Evolutionary conservation across 2,329 filamentous ascomycete species (phyloP).

Genomic region (Calonectria hawksworthii): DNA sequence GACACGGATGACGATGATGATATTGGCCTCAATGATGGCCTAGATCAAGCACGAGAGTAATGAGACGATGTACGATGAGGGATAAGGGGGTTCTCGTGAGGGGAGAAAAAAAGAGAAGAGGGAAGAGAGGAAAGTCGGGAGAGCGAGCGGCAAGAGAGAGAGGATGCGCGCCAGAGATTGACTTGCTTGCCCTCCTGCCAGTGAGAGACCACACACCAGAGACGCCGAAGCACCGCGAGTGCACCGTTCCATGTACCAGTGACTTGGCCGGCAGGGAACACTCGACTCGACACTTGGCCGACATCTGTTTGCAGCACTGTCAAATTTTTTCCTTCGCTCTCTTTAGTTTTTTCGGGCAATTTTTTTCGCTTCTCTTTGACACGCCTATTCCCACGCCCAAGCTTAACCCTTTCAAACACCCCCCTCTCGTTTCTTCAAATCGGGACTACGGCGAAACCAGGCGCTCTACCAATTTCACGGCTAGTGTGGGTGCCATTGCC

Average conservation of each 20-base stretch:
- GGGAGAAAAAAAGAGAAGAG: conserved; percentile 40
- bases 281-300: conserved; percentile 39
- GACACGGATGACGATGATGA: conserved; percentile 19
- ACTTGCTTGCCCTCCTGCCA: conserved; percentile 29
- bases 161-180: conserved; percentile 35
- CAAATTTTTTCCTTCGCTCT: conserved; percentile 35
- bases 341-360: conserved; percentile 30
- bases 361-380: conserved; percentile 37
- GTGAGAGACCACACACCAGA: conserved; percentile 40
- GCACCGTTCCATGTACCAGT: conserved; percentile 37
- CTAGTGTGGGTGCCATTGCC: conserved; percentile 47
- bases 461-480: conserved; percentile 34
- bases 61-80: conserved; percentile 38
- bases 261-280: conserved; percentile 38
- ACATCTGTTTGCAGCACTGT: conserved; percentile 45
- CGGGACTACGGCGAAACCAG: conserved; percentile 42
- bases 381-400: conserved; percentile 21
- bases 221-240: conserved; percentile 29
- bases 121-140: conserved; percentile 40
- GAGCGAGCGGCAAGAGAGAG: conserved; percentile 35
- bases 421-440: conserved; percentile 38
- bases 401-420: conserved; percentile 19
- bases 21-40: conserved; percentile 22
- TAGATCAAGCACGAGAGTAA: not conserved
- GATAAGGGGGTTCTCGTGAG: conserved; percentile 36